Conservation (phyloP, 768 basidiomycete genomes). For the Candolleomyces aberdarensis region DNA sequence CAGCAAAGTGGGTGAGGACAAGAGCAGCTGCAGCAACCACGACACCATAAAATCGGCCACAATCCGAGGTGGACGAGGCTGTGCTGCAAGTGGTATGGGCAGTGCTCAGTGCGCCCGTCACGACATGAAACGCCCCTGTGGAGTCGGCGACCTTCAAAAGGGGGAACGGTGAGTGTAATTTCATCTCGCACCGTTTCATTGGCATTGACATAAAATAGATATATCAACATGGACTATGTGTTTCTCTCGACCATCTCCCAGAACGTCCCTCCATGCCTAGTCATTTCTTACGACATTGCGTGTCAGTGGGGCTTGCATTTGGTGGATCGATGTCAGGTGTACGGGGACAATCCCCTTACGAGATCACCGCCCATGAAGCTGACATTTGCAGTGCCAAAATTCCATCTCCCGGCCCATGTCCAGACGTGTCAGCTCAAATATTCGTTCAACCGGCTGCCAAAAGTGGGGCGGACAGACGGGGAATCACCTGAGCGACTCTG, state of each 20-base stretch:
- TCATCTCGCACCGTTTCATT: too few relatives aligned
- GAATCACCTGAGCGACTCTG: background rate
- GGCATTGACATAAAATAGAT: too few relatives aligned
- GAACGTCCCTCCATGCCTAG: conserved; percentile 2
- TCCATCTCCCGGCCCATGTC: background rate
- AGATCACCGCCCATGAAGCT: background rate
- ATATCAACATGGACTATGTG: conserved; percentile 27
- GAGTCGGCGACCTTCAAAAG: conserved; percentile 29
- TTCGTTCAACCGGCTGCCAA: background rate
- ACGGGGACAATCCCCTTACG: background rate
- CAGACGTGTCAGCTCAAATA: background rate
- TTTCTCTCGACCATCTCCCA: conserved; percentile 11
- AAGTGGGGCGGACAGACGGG: background rate
- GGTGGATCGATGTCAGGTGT: too few relatives aligned
- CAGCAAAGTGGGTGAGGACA: conserved; percentile 15
- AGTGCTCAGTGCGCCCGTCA: conserved; percentile 28
- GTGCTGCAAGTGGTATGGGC: conserved; percentile 25
- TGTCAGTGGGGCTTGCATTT: conserved; percentile 19
- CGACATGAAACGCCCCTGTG: conserved; percentile 23
- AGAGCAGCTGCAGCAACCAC: conserved; percentile 14
- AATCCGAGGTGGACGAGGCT: conserved; percentile 15
- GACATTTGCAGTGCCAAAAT: background rate
- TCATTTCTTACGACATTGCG: conserved; percentile 28
- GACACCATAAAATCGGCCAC: conserved; percentile 17
- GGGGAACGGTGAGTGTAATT: conserved; percentile 31